Evolutionary conservation across 2,329 filamentous ascomycete species (phyloP), one percentile per base, ranked within the genome.

Genomic region (Neobulgaria alba): DNA sequence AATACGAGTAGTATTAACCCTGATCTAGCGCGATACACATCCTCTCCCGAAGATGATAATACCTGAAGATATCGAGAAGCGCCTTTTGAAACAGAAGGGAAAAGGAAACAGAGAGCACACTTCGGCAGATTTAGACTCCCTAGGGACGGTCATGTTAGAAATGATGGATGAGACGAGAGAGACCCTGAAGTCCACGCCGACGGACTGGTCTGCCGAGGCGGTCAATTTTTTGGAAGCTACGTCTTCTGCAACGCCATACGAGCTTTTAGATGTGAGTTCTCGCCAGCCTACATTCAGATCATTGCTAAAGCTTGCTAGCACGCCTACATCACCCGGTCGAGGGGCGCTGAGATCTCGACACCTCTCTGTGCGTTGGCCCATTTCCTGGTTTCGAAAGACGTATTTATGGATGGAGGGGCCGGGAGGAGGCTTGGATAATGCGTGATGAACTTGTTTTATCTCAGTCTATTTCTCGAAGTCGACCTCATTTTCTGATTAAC

Each of bases 181-280:
- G 33, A 20, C 34, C 23, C 39, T 42, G 12, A 20, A 36, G 21
- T 36, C 23, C 1, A 43, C 14, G 15, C 15, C 20, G 20, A 36
- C 21, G 21, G 31, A 36, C 29, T 43, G 35, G 36, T 43, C 36
- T 30, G 32, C 30, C 9, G 41, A 43, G 15, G 32, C 32, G 9
- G 35, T 40, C 31, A 40, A 39, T 32, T 43, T 43, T 40, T 10
- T 43, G 32, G 26, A 29, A 41, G 31, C 32, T 33, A 44, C 23
- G 36, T 33, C 37, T 41, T 44, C 10, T 18, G 23, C 33, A 36
- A 32, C 21, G 18, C 42, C 23, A 32, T 15, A 29, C 34, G 42
- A 36, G 38, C 38, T 44, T 35, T 44, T 33, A n/a, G 38, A 44
- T 44, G 33, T 41, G 29, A 44, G 38, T 41, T 41, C 41, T 26